phyloP scores from a whole-genome alignment of 129 eudicot genomes.

The Dittrichia graveolens region DNA sequence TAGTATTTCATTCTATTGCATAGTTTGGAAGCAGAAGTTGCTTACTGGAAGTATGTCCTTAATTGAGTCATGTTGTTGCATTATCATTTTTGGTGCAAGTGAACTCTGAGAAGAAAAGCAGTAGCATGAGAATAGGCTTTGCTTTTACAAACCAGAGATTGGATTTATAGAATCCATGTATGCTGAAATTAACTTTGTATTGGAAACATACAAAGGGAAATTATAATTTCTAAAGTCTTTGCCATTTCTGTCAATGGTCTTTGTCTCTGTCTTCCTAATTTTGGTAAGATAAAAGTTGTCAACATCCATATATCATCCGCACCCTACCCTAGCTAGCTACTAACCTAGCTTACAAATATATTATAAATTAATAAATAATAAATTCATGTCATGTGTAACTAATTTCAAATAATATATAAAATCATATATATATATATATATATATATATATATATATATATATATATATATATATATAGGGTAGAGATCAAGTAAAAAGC shows the following conservation, averaged over 20 bases:
- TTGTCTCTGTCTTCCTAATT: conserved; percentile 23
- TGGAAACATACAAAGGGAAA: conserved; percentile 31
- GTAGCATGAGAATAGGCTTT: conserved; percentile 35
- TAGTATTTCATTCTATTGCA: conserved; percentile 18
- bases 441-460: no score
- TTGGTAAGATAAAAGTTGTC: conserved; percentile 22
- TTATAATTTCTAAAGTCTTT: conserved; percentile 25
- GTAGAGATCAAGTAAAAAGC: no score
- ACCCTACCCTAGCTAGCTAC: neutral
- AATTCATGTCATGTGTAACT: no score
- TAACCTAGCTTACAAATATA: no score
- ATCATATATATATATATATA: no score
- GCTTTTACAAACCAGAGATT: conserved; percentile 30
- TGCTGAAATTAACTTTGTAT: conserved; percentile 25
- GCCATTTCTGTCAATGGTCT: conserved; percentile 30
- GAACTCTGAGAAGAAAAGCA: conserved; percentile 25
- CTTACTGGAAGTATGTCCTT: conserved; percentile 3
- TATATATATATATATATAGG: no score
- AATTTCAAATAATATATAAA: no score
- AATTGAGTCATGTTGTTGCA: conserved; percentile 9
- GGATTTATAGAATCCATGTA: conserved; percentile 3
- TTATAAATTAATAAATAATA: neutral
- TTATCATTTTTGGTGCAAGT: conserved; percentile 34
- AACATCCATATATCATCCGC: neutral
- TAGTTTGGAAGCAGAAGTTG: conserved; percentile 14